These are phyloP conservation scores for Centaurea solstitialis DNA, from an alignment of 129 eudicot genomes.

Conservation along the genomic window DNA sequence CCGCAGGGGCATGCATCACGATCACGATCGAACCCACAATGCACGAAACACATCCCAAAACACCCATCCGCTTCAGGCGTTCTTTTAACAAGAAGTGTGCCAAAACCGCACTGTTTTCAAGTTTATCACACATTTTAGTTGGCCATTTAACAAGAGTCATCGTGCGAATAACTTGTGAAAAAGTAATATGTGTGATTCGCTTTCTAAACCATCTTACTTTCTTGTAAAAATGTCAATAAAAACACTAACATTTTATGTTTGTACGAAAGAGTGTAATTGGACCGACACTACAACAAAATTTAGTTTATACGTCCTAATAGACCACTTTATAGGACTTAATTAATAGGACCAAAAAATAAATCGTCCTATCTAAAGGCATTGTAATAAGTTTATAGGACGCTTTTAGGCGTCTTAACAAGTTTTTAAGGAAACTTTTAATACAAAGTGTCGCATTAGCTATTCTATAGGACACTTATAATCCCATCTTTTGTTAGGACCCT, in stretches of 20 bases:
- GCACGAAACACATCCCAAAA: conserved; percentile 80
- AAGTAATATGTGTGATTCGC: not conserved
- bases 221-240: not conserved
- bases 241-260: not conserved
- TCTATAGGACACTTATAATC: no score
- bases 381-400: no score
- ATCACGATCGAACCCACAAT: conserved; percentile 87
- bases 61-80: conserved; percentile 62
- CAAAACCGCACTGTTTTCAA: conserved; percentile 72
- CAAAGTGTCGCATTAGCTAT: no score
- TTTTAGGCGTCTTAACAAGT: no score
- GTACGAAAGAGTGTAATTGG: not conserved
- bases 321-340: no score
- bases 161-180: not conserved
- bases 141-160: not conserved
- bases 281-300: not conserved
- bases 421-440: no score
- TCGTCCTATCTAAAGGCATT: no score
- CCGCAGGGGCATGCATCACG: conserved; percentile 87
- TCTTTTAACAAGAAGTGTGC: conserved; percentile 88
- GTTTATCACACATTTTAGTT: conserved; percentile 30
- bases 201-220: not conserved
- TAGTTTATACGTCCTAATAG: no score
- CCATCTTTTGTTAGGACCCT: no score
- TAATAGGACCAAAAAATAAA: no score